Evolutionary conservation across 2,329 filamentous ascomycete species (phyloP), one percentile per base, ranked within the genome.

Genomic region (Fusarium mundagurra): DNA sequence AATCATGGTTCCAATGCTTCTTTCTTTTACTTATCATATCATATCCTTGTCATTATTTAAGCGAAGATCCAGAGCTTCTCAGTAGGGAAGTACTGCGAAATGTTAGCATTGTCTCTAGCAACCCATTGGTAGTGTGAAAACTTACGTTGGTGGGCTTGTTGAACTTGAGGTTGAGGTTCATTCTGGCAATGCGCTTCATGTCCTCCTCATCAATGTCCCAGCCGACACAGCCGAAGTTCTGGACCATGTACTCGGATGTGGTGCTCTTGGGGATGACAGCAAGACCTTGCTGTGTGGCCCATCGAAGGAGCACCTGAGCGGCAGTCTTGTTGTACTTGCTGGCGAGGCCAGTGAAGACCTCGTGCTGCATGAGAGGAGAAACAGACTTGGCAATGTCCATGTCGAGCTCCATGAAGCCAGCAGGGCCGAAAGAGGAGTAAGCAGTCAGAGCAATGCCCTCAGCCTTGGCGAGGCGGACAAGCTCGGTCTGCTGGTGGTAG

Each of bases 221-320:
- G 71, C 84, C 85, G 73, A 86, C 89, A 72, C 91, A 89, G 75
- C 91, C 88, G 74, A 95, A 84, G 84, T 94, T 94, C 85, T 92
- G 86, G 67, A 85, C 81, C 81, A 94, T 87, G 75, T 85, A 75
- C 29, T 80, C 85, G 71, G 73, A 80, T 75, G 82, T 88, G 83
- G 83, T 92, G 73, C 89, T 92, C 89, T 96, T 96, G 77, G 93
- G 94, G 78, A 96, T 96, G 77, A 96, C 92, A 54, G 93, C 93
- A 64, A 96, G 86, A 38, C 91, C 91, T 58, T 93, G 89, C 87
- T 97, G 94, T 22, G 94, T 97, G 29, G 94, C 91, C 95, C 95
- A 98, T 78, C 94, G 90, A 76, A 98, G 88, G 70, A 97, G 88
- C 34, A 97, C 88, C 88, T 98, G 94, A 22, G 93, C 92, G 12